Evolutionary conservation across 306 rosid genomes (phyloP), one percentile per base, ranked within the genome.

Genomic region (Macrotyloma uniflorum): DNA sequence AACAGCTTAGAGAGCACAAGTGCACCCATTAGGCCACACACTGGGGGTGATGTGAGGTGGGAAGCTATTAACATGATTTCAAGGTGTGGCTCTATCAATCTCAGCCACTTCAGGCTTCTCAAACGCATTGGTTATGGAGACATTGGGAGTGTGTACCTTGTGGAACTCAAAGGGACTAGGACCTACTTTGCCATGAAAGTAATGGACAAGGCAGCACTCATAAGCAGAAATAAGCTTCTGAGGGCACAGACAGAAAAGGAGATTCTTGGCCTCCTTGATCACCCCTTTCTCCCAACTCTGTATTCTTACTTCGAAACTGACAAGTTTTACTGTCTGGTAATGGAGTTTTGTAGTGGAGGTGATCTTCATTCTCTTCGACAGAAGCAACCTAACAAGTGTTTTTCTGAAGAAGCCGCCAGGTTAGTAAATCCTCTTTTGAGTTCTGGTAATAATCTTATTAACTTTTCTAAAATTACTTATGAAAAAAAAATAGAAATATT

Each of bases 271-370:
- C 97, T 89, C 50, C 97, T 93, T 79, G 98, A 93, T 80, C 98
- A 93, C 80, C 98, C 98, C 22, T 93, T 93, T 86, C 84, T 93
- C 81, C 98, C 97, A 3, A 93, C 98, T 19, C 85, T 93, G n/a
- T 93, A 93, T 70, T 85, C 97, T 54, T 83, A 88, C 83, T 91
- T 93, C 43, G 97, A 93, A 73, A 93, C 91, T 70, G 98, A 93
- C 1, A 93, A 93, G 83, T 88, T 88, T 84, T 86, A 85, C 74
- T 93, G 98, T 74, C 76, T 93, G 86, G 86, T 93, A 69, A 93
- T 93, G 97, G 98, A 93, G 86, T 93, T 87, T 78, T 93, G 98
- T 71, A 91, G 91, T 72, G 97, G 98, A 24, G 98, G 98, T 46
- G 93, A 93, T 84, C 93, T 91, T 78, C 98, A 93, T 81, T 85